A percentile compares a stretch with the other conserved stretches of the same genome.
These are phyloP conservation scores for Rugonectria rugulosa DNA, from an alignment of 2,329 filamentous ascomycete genomes.

Conservation along the genomic window DNA sequence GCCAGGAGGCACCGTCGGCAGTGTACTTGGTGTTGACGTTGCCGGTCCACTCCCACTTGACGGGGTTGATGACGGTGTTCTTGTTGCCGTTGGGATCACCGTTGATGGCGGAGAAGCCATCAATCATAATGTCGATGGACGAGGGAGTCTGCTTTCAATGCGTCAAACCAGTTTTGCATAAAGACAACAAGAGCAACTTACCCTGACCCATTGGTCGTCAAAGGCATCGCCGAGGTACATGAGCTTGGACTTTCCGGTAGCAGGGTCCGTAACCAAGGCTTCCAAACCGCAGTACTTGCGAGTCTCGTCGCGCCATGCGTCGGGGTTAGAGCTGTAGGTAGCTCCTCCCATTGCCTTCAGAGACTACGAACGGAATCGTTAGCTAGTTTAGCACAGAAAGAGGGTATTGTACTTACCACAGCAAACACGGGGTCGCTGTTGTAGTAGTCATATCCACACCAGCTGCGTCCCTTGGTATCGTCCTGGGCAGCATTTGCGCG, in stretches of 20 bases:
- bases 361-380: not conserved
- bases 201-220: not conserved
- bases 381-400: not conserved
- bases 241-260: not conserved
- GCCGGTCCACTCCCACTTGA: slow-evolving; percentile 5
- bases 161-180: not conserved
- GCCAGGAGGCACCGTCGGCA: not conserved
- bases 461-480: not conserved
- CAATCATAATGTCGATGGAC: slow-evolving; percentile 7
- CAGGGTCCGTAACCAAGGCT: not conserved
- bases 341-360: slow-evolving; percentile 1
- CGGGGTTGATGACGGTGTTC: slow-evolving; percentile 3
- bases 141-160: not conserved
- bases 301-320: not conserved
- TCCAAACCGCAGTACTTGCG: not conserved
- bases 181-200: not conserved
- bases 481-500: not conserved
- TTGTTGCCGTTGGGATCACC: not conserved
- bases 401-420: not conserved
- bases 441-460: not conserved
- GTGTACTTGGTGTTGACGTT: slow-evolving; percentile 3
- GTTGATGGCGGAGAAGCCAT: not conserved
- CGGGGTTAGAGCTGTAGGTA: not conserved
- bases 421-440: not conserved
- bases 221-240: slow-evolving; percentile 4